Percentiles rank a stretch among this genome's conserved stretches.
Conservation (phyloP, 2,329 filamentous ascomycete species). For the Alternaria metachromatica region DNA sequence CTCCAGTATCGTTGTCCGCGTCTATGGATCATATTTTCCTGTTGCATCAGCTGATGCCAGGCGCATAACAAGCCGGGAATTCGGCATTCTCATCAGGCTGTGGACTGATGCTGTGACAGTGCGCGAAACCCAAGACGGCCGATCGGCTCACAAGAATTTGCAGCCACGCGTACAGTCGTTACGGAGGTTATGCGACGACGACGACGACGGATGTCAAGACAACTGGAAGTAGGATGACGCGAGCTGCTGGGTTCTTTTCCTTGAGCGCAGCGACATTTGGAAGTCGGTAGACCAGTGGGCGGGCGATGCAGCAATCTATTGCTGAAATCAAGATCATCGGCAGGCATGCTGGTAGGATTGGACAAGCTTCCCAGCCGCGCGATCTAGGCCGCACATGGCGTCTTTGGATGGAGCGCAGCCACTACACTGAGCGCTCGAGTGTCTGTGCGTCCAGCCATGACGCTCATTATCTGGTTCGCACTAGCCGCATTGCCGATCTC, state of each 20-base stretch:
- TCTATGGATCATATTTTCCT: background rate
- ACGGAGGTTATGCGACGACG: background rate
- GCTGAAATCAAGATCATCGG: background rate
- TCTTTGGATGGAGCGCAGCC: conserved; percentile 10
- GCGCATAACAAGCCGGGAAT: background rate
- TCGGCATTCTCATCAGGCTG: background rate
- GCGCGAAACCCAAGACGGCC: conserved; percentile 12
- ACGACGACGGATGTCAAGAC: background rate
- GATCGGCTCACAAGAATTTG: conserved; percentile 11
- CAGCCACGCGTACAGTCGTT: background rate
- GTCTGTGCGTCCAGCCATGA: conserved; percentile 9
- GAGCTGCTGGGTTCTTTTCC: background rate
- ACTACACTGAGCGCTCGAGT: conserved; percentile 14
- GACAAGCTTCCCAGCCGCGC: conserved; percentile 2
- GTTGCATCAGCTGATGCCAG: background rate
- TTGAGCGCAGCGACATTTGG: background rate
- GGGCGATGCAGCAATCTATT: background rate
- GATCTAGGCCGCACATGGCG: conserved; percentile 15
- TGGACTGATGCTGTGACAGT: conserved; percentile 1
- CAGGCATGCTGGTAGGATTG: conserved; percentile 6
- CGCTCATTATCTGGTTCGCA: background rate
- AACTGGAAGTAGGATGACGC: background rate
- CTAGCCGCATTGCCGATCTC: conserved; percentile 13
- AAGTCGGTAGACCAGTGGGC: background rate
- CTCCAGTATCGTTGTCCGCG: background rate